These are phyloP conservation scores for Choiromyces venosus DNA, from an alignment of 495 filamentous ascomycete genomes.

Conservation along the genomic window DNA sequence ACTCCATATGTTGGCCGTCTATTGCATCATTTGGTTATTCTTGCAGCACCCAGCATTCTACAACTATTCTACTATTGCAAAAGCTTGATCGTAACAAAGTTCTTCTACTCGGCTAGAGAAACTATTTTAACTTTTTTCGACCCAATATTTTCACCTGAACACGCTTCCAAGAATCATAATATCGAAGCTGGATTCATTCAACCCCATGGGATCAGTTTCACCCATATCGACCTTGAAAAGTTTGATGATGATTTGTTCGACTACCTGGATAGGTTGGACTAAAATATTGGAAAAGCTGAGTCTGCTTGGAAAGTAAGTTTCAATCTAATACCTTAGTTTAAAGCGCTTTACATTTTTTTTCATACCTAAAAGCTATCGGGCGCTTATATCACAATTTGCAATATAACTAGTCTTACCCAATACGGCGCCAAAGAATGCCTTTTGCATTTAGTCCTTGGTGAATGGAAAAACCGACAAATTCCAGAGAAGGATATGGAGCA, in stretches of 20 bases:
- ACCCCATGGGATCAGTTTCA: no score
- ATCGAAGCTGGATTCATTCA: slow-evolving; percentile 50
- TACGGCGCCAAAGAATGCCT: slow-evolving; percentile 51
- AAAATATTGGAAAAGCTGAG: slow-evolving; percentile 48
- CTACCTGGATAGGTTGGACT: slow-evolving; percentile 50
- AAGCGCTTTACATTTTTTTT: background rate
- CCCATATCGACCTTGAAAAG: slow-evolving; percentile 44
- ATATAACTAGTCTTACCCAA: slow-evolving; percentile 58
- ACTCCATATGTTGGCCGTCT: slow-evolving; percentile 65
- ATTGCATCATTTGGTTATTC: slow-evolving; percentile 78
- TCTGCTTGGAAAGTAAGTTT: slow-evolving; percentile 47
- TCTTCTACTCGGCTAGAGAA: slow-evolving; percentile 54
- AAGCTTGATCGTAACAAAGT: slow-evolving; percentile 35
- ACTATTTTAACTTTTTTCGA: slow-evolving; percentile 59
- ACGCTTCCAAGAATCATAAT: slow-evolving; percentile 16
- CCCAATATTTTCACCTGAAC: slow-evolving; percentile 50
- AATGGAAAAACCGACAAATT: slow-evolving; percentile 19
- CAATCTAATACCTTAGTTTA: background rate
- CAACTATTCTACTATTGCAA: slow-evolving; percentile 68
- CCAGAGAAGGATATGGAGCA: slow-evolving; percentile 30
- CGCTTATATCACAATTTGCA: no score
- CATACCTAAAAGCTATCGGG: slow-evolving; percentile 48
- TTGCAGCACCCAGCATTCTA: slow-evolving; percentile 66
- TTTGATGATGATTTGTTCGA: slow-evolving; percentile 46
- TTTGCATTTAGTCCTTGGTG: slow-evolving; percentile 42